These are phyloP conservation scores for Solanum appendiculatum DNA, from an alignment of 257 asterid genomes.

Conservation along the genomic window DNA sequence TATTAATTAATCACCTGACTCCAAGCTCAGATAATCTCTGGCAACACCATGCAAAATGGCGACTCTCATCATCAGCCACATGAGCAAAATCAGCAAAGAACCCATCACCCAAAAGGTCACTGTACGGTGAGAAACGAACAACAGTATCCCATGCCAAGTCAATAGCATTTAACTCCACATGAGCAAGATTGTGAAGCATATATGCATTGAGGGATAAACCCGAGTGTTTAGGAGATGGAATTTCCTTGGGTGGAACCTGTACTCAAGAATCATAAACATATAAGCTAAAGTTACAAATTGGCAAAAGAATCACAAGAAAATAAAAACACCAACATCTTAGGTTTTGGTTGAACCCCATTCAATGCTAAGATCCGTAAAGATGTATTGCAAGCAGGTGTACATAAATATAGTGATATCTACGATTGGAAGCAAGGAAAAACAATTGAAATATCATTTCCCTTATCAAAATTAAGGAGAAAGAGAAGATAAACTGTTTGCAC, in stretches of 20 bases:
- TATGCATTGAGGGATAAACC: conserved; percentile 83
- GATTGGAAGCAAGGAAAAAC: not conserved
- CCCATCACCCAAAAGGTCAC: conserved; percentile 69
- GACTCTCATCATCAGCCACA: conserved; percentile 96
- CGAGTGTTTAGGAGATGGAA: conserved; percentile 66
- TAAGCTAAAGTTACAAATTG: not conserved
- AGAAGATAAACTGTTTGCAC: not conserved
- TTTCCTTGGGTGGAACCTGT: conserved; percentile 86
- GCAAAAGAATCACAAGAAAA: not conserved
- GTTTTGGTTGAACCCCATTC: not conserved
- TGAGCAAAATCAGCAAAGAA: conserved; percentile 93
- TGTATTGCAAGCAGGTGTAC: not conserved
- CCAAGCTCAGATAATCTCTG: conserved; percentile 92
- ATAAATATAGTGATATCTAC: not conserved
- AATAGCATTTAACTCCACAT: conserved; percentile 89
- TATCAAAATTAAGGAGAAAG: not conserved
- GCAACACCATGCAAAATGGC: conserved; percentile 91
- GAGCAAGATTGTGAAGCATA: conserved; percentile 95
- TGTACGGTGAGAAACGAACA: conserved; percentile 73
- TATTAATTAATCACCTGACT: conserved; percentile 58
- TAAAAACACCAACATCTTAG: not conserved
- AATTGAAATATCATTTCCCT: not conserved
- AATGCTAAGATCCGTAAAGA: not conserved
- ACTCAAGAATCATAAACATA: not conserved
- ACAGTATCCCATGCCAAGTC: conserved; percentile 99